A percentile compares a stretch with the other conserved stretches of the same genome.
phyloP scores from a whole-genome alignment of 2,329 filamentous ascomycete genomes.

The Fusarium verticillioides region DNA sequence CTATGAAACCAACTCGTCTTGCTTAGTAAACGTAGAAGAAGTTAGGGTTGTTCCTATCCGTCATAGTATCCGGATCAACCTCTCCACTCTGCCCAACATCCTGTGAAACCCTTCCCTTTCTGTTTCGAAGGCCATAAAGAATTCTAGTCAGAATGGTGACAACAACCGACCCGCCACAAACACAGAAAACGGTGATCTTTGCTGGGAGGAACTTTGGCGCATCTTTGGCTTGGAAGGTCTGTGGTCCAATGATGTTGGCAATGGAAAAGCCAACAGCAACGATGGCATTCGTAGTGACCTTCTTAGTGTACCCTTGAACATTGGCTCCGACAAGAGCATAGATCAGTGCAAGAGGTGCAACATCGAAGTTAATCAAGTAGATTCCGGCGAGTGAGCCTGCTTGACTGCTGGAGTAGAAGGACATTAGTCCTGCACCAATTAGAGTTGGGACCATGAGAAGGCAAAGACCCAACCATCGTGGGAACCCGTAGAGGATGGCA shows the following conservation, averaged over 20 bases:
- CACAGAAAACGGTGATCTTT: constrained; percentile 10
- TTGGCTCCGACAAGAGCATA: constrained; percentile 14
- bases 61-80: neutral
- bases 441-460: constrained; percentile 13
- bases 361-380: constrained; percentile 14
- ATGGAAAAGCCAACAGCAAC: constrained; percentile 5
- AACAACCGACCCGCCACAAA: neutral
- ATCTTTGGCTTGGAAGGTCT: neutral
- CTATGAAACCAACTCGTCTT: no score
- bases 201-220: neutral
- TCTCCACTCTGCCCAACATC: neutral
- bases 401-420: constrained; percentile 5
- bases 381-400: neutral
- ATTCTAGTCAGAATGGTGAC: neutral
- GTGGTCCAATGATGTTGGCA: constrained; percentile 9
- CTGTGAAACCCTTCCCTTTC: neutral
- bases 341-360: neutral
- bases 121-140: neutral
- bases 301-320: constrained; percentile 7
- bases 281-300: constrained; percentile 10
- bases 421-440: constrained; percentile 1
- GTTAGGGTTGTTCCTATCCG: constrained; percentile 10
- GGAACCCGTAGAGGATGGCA: neutral
- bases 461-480: constrained; percentile 1
- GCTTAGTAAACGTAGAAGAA: constrained; percentile 3